These are phyloP conservation scores for Xylaria bambusicola DNA, from an alignment of 495 filamentous ascomycete species.

Conservation along the genomic window DNA sequence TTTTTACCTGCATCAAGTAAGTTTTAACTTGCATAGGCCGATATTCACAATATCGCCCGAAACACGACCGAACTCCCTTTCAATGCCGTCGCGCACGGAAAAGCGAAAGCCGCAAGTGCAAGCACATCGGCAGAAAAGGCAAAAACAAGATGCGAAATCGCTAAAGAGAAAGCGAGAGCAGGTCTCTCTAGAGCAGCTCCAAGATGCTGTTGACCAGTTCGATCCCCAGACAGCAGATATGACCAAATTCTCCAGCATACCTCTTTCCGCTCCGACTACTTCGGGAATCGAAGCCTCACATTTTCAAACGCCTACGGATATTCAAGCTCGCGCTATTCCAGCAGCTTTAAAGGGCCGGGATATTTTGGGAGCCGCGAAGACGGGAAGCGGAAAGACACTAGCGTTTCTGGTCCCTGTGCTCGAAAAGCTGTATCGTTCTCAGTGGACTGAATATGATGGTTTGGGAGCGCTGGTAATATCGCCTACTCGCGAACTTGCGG, in stretches of 20 bases:
- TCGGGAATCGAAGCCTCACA: slow-evolving; percentile 81
- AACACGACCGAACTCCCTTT: background rate
- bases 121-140: slow-evolving; percentile 24
- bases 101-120: slow-evolving; percentile 24
- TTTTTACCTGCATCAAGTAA: slow-evolving; percentile 17
- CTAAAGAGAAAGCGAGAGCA: slow-evolving; percentile 50
- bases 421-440: slow-evolving; percentile 88
- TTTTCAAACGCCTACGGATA: slow-evolving; percentile 87
- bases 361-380: slow-evolving; percentile 94
- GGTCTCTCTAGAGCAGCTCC: slow-evolving; percentile 60
- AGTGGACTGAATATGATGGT: slow-evolving; percentile 90
- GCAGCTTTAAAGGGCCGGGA: slow-evolving; percentile 84
- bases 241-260: slow-evolving; percentile 74
- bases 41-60: background rate
- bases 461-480: slow-evolving; percentile 91
- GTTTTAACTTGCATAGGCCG: slow-evolving; percentile 4
- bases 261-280: slow-evolving; percentile 81
- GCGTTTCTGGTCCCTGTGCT: slow-evolving; percentile 91
- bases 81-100: slow-evolving; percentile 18
- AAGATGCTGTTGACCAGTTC: slow-evolving; percentile 44
- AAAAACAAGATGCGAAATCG: slow-evolving; percentile 37
- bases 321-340: slow-evolving; percentile 85
- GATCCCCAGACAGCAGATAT: slow-evolving; percentile 49
- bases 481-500: slow-evolving; percentile 90
- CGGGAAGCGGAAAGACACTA: slow-evolving; percentile 93